Percentiles rank a stretch among this genome's conserved stretches.
phyloP scores from a whole-genome alignment of 2,329 filamentous ascomycete genomes.

The Trichothecium sympodiale region DNA sequence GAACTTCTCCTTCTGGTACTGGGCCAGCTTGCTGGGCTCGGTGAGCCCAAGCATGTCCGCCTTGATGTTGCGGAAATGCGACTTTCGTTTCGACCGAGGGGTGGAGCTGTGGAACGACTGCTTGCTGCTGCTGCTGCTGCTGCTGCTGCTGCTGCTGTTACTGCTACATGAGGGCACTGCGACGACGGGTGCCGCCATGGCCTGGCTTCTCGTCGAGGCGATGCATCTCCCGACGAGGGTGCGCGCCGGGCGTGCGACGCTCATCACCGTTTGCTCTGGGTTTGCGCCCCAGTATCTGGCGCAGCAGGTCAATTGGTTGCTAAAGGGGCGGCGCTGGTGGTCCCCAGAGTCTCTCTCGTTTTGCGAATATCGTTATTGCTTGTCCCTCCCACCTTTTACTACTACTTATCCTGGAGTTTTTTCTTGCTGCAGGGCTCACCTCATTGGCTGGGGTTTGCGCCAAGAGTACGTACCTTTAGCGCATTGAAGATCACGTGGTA shows the following conservation, averaged over 20 bases:
- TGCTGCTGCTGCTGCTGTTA: conserved; percentile 2
- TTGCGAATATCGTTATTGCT: too few species aligned
- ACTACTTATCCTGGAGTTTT: too few species aligned
- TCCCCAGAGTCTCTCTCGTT: too few species aligned
- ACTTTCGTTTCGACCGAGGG: conserved; percentile 29
- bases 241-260: conserved; percentile 41
- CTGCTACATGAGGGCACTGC: background rate
- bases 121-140: conserved; percentile 17
- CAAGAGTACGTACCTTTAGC: too few species aligned
- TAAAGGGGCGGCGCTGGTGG: too few species aligned
- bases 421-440: too few species aligned
- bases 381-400: too few species aligned
- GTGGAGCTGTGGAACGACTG: conserved; percentile 41
- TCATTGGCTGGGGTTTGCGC: too few species aligned
- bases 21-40: conserved; percentile 28
- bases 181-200: conserved; percentile 10
- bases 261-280: conserved; percentile 31
- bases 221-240: conserved; percentile 41
- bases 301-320: too few species aligned
- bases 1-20: conserved; percentile 37
- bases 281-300: too few species aligned
- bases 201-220: conserved; percentile 16
- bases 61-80: conserved; percentile 41
- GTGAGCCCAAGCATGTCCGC: conserved; percentile 40
- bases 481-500: too few species aligned